phyloP scores from a whole-genome alignment of 2,329 filamentous ascomycete species.

The Pestalotiopsis sp. region DNA sequence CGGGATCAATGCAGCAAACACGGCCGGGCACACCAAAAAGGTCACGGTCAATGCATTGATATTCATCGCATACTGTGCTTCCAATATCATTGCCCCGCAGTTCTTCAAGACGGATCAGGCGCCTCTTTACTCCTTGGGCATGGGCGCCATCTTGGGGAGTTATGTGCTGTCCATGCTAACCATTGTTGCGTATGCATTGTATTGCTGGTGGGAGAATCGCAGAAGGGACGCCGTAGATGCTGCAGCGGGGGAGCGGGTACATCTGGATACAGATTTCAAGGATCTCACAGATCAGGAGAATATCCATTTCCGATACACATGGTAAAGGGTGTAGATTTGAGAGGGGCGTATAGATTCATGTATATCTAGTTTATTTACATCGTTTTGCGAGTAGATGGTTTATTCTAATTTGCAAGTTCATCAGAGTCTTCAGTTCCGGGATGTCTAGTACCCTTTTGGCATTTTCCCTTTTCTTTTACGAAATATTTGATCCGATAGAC shows the following conservation, averaged over 20 bases:
- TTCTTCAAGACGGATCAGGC: conserved; percentile 61
- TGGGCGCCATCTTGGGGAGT: conserved; percentile 42
- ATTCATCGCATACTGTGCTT: conserved; percentile 62
- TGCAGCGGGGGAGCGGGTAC: background rate
- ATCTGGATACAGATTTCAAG: conserved; percentile 30
- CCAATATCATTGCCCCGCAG: conserved; percentile 65
- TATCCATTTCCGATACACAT: conserved; percentile 40
- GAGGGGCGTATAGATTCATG: background rate
- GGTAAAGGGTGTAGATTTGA: background rate
- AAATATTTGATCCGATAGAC: too few species aligned
- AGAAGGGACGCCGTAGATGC: conserved; percentile 28
- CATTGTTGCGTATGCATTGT: conserved; percentile 31
- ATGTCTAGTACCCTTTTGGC: too few species aligned
- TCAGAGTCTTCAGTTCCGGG: too few species aligned
- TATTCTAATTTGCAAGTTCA: too few species aligned
- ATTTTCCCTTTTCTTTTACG: too few species aligned
- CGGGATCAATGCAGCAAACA: conserved; percentile 45
- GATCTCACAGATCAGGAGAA: conserved; percentile 48
- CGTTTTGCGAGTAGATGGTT: background rate
- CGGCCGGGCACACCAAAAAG: conserved; percentile 62
- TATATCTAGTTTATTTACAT: background rate
- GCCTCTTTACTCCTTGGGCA: conserved; percentile 42
- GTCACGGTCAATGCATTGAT: conserved; percentile 65
- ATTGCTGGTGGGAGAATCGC: conserved; percentile 42
- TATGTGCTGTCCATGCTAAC: conserved; percentile 40